Base-by-base conservation (phyloP, 2,329 filamentous ascomycete species). In the Tolypocladium nubicola region DNA sequence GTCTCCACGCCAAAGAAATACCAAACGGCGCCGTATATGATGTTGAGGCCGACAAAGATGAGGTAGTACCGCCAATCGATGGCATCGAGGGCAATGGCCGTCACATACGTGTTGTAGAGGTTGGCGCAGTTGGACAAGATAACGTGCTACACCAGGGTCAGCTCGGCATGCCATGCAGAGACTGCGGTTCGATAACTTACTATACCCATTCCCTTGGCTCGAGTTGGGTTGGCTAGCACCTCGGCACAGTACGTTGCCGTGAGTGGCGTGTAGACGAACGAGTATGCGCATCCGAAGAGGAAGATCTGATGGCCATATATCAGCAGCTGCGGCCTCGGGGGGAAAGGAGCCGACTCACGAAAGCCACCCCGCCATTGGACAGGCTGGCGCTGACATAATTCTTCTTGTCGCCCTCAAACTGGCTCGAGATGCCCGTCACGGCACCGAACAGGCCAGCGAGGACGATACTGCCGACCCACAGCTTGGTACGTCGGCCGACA, bases 221-320 rank as follows among this genome's bases (percentile, higher is more conserved):
- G 64, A 5, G 66, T 71, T 1, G 66, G 63, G 4, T 67, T 70
- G 39, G 63, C 59, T 7, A 72, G 60, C 0, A 70, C 69, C 57
- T 72, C 70, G 0, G 68, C 70, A 30, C 70, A 70, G 54, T 71
- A 72, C 26, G 71, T 71, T 30, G 66, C 67, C 19, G 70, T 69
- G 2, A 80, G 67, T 0, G 78, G 76, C 0, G 77, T 81, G 73
- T 76, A 79, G 1, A 77, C 76, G 30, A 80, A 75, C 0, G 75
- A 78, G 63, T 79, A 80, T 1, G 77, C 75, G 37, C 79, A 74
- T 3, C 77, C 77, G 47, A 81, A 81, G 9, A 81, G 69, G 62
- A 78, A 80, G 50, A 82, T 78, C 64, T 70, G 57, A 16, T 74
- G 72, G 14, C 9, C 8, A 23, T 10, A 6, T 7, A 55, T 61